These are phyloP conservation scores for Neoarthrinium moseri DNA, from an alignment of 2,329 filamentous ascomycete genomes.

Conservation along the genomic window DNA sequence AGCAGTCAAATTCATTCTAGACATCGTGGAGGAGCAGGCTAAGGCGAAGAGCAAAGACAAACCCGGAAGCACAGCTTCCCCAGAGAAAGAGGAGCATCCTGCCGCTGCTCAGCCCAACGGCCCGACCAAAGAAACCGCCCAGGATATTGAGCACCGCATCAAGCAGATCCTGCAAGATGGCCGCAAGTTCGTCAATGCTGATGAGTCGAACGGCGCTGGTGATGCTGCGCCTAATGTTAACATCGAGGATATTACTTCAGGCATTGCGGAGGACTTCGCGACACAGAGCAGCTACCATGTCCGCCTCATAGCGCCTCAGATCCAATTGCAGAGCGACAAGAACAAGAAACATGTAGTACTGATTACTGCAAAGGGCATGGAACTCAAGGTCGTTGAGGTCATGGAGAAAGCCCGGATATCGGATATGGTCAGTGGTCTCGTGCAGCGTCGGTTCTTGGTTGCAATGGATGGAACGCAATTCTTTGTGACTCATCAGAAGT, in stretches of 20 bases:
- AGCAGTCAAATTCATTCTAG: constrained; percentile 95
- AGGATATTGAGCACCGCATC: constrained; percentile 79
- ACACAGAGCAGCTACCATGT: constrained; percentile 94
- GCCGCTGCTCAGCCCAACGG: constrained; percentile 36
- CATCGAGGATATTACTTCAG: constrained; percentile 65
- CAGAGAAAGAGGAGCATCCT: constrained; percentile 20
- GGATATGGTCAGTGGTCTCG: constrained; percentile 90
- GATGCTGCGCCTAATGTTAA: constrained; percentile 34
- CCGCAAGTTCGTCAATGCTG: constrained; percentile 74
- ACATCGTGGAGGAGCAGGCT: constrained; percentile 92
- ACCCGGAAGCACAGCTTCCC: constrained; percentile 17
- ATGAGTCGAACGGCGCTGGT: constrained; percentile 49
- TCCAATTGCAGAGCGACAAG: constrained; percentile 97
- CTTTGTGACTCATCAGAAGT: constrained; percentile 94
- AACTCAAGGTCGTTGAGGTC: constrained; percentile 94
- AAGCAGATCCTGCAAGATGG: constrained; percentile 82
- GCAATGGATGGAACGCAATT: constrained; percentile 98
- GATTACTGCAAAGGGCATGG: constrained; percentile 97
- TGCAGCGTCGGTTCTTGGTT: constrained; percentile 89
- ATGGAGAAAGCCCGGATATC: constrained; percentile 94
- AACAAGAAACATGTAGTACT: constrained; percentile 95
- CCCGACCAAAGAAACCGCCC: constrained; percentile 56
- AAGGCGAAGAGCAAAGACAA: constrained; percentile 58
- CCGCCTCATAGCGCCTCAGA: constrained; percentile 92
- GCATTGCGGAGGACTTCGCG: constrained; percentile 84